Conservation (phyloP, 106 monocot species). For the Gastrodia elata region DNA sequence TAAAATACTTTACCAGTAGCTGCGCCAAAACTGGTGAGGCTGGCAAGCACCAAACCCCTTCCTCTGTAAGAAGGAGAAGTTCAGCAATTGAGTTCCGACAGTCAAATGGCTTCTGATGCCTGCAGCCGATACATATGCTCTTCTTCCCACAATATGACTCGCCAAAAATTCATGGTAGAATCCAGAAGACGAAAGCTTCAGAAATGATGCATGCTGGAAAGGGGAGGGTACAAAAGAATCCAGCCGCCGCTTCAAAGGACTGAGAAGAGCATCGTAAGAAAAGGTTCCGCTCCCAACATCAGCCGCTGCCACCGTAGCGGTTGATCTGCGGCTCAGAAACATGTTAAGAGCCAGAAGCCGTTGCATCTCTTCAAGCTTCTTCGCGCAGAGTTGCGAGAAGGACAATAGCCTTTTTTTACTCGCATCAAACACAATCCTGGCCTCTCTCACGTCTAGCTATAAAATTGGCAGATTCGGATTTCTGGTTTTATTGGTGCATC, state of each 20-base stretch:
- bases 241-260: background rate
- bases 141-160: background rate
- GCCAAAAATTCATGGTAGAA: background rate
- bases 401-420: background rate
- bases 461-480: too few species aligned
- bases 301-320: slow-evolving; percentile 2
- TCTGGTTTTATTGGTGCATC: too few species aligned
- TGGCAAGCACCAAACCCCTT: slow-evolving; percentile 5
- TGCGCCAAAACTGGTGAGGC: background rate
- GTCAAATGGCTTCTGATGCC: background rate
- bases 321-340: background rate
- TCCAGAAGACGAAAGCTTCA: background rate
- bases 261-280: slow-evolving; percentile 2
- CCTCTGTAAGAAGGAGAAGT: slow-evolving; percentile 5
- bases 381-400: background rate
- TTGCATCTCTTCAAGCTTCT: slow-evolving; percentile 5
- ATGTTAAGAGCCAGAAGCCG: slow-evolving; percentile 2
- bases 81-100: slow-evolving; percentile 1
- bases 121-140: background rate
- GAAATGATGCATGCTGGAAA: background rate
- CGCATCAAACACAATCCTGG: background rate
- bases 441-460: too few species aligned
- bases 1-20: background rate
- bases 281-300: background rate
- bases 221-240: background rate